A percentile compares a stretch with the other conserved stretches of the same genome.
Evolutionary conservation across 1,284 basidiomycete species (phyloP).

Genomic region (Boletus sp.): DNA sequence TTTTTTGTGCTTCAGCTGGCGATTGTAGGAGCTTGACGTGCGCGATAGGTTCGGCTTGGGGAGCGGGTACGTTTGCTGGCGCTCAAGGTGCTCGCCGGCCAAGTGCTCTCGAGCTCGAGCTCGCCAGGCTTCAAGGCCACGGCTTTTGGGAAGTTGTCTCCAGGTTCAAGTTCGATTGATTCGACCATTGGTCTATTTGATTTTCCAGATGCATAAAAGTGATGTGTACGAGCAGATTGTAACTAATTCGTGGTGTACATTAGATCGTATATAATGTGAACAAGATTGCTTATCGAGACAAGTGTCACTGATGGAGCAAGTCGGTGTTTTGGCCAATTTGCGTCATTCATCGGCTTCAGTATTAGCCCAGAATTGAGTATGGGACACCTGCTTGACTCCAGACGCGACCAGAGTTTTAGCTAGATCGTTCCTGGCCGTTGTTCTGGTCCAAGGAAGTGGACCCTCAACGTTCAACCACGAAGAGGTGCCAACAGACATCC

Average conservation of each 20-base stretch:
- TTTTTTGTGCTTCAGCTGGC: background rate
- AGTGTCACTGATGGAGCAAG: no score
- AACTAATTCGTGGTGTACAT: background rate
- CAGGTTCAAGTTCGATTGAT: conserved; percentile 2
- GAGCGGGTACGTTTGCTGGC: conserved; percentile 47
- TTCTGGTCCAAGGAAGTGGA: no score
- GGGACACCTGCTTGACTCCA: no score
- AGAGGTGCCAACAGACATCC: no score
- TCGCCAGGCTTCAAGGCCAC: conserved; percentile 46
- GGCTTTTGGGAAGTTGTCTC: conserved; percentile 31
- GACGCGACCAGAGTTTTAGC: no score
- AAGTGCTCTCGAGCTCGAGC: conserved; percentile 40
- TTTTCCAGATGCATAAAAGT: background rate
- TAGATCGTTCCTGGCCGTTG: no score
- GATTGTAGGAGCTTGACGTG: background rate
- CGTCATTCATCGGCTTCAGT: no score
- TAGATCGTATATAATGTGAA: background rate
- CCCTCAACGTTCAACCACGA: no score
- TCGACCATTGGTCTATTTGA: no score
- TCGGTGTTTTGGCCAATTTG: no score
- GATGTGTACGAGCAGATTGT: background rate
- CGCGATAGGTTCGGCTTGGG: conserved; percentile 37
- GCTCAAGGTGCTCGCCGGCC: conserved; percentile 46
- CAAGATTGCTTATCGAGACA: background rate
- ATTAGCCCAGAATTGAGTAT: no score